These are phyloP conservation scores for Ceratocystis papillata DNA, from an alignment of 2,329 filamentous ascomycete genomes.

Conservation along the genomic window DNA sequence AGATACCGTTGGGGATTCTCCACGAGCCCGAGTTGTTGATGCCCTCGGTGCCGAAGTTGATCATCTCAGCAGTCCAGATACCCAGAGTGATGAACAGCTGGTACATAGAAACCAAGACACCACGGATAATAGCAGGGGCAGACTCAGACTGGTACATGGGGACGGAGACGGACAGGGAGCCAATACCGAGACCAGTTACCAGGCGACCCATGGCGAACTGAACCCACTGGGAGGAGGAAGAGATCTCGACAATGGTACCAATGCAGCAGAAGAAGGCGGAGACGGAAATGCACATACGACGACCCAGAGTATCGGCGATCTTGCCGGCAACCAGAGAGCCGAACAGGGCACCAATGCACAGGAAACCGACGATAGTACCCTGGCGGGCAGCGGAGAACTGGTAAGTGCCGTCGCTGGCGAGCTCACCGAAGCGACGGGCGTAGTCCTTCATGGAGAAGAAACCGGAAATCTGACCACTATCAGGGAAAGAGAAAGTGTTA, in stretches of 20 bases:
- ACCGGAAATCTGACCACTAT: constrained; percentile 49
- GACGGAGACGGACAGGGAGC: constrained; percentile 51
- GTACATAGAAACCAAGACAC: constrained; percentile 52
- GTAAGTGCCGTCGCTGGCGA: constrained; percentile 32
- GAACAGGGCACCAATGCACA: constrained; percentile 49
- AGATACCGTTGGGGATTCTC: constrained; percentile 51
- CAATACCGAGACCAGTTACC: constrained; percentile 56
- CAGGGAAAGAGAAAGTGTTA: constrained; percentile 9
- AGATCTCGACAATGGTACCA: constrained; percentile 54
- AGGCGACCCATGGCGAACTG: constrained; percentile 55
- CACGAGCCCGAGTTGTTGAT: constrained; percentile 43
- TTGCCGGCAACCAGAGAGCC: constrained; percentile 49
- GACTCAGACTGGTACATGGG: constrained; percentile 61
- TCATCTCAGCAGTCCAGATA: constrained; percentile 48
- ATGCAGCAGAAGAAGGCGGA: constrained; percentile 53
- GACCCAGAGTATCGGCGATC: constrained; percentile 51
- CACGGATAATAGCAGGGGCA: constrained; percentile 52
- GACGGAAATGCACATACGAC: constrained; percentile 50
- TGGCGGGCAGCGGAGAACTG: constrained; percentile 49
- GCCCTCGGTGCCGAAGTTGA: constrained; percentile 50
- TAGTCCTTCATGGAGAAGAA: constrained; percentile 53
- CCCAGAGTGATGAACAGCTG: constrained; percentile 61
- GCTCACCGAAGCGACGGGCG: constrained; percentile 42
- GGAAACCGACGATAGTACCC: constrained; percentile 53
- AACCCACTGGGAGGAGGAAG: constrained; percentile 46